These are phyloP conservation scores for Xylariaceae sp. DNA, from an alignment of 2,329 filamentous ascomycete species.

Conservation along the genomic window DNA sequence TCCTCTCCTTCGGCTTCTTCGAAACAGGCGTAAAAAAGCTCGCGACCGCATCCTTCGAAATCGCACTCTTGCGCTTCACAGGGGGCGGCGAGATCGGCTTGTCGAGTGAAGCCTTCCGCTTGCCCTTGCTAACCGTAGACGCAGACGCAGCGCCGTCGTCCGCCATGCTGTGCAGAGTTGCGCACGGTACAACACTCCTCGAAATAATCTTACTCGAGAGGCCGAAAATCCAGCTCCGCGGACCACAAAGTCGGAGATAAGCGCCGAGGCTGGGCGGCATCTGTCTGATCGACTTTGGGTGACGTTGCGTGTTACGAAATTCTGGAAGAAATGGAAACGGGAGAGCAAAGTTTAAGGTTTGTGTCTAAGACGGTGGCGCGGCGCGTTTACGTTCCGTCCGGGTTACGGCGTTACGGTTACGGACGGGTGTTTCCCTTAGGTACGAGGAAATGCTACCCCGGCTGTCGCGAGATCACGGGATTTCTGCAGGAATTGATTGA, in stretches of 20 bases:
- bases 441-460: no score
- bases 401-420: no score
- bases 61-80: constrained; percentile 47
- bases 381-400: background rate
- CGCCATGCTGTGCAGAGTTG: constrained; percentile 10
- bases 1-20: constrained; percentile 73
- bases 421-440: no score
- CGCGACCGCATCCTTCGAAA: constrained; percentile 60
- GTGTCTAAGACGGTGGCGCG: background rate
- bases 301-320: no score
- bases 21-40: constrained; percentile 86
- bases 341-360: no score
- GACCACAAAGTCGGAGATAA: background rate
- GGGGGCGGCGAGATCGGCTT: constrained; percentile 49
- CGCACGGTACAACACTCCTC: background rate
- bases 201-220: background rate
- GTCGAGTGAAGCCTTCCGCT: constrained; percentile 30
- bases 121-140: constrained; percentile 9
- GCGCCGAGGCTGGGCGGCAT: no score
- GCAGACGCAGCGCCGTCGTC: background rate
- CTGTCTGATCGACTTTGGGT: no score
- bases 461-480: constrained; percentile 21
- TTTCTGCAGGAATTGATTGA: background rate
- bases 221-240: background rate
- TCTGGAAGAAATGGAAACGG: no score